Evolutionary conservation across 495 filamentous ascomycete genomes (phyloP).

Genomic region (Aspergillus incahuasiensis): DNA sequence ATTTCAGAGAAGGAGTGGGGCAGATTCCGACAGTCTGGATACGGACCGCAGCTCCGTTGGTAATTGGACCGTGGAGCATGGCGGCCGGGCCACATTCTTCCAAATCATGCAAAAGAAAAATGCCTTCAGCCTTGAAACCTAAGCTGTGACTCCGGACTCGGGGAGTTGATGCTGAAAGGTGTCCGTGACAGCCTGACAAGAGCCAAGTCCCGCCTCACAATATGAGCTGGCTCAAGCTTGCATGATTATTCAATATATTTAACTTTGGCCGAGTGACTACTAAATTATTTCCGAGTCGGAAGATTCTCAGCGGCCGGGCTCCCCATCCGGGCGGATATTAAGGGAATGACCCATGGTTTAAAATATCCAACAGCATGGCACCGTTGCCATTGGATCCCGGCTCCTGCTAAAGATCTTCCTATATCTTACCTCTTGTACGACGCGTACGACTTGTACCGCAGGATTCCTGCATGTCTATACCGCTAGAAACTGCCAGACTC

Average conservation of each 20-base stretch:
- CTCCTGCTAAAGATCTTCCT: slow-evolving; percentile 18
- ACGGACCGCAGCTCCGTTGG: slow-evolving; percentile 17
- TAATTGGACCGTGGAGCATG: slow-evolving; percentile 9
- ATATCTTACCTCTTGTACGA: slow-evolving; percentile 10
- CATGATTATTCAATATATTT: slow-evolving; percentile 10
- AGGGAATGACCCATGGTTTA: slow-evolving; percentile 18
- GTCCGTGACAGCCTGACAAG: neutral
- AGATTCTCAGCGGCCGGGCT: slow-evolving; percentile 2
- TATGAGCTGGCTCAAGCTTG: neutral
- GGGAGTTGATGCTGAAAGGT: neutral
- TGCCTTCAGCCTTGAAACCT: no score
- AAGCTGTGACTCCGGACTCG: no score
- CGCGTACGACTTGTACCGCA: no score
- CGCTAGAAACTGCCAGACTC: slow-evolving; percentile 1
- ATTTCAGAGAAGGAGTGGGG: slow-evolving; percentile 17
- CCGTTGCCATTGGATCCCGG: slow-evolving; percentile 24
- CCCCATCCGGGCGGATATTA: slow-evolving; percentile 17
- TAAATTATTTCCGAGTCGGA: slow-evolving; percentile 3
- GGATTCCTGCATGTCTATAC: neutral
- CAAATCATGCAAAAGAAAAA: neutral
- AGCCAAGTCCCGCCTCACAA: neutral
- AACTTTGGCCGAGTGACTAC: neutral
- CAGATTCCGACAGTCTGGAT: slow-evolving; percentile 25
- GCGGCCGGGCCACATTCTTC: neutral
- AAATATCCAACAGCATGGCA: slow-evolving; percentile 23